A percentile compares a stretch with the other conserved stretches of the same genome.
Conservation (phyloP, 2,329 filamentous ascomycete species). For the Fusarium pseudonygamai region DNA sequence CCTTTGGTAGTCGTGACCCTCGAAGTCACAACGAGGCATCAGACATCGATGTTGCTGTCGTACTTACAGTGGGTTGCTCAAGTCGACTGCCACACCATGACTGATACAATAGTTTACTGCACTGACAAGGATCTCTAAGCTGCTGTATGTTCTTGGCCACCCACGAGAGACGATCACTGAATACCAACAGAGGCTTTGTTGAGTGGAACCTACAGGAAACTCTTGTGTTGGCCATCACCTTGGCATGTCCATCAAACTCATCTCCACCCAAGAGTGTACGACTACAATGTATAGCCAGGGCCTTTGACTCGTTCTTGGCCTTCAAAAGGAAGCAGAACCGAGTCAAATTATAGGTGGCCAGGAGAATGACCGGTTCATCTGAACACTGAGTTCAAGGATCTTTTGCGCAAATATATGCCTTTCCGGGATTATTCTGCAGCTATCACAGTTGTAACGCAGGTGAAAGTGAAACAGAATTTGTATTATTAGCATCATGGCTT, state of each 20-base stretch:
- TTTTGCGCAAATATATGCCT: not conserved
- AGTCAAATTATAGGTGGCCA: not conserved
- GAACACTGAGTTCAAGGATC: not conserved
- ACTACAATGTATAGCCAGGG: not conserved
- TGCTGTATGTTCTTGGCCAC: not conserved
- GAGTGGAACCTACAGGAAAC: not conserved
- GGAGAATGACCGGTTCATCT: not conserved
- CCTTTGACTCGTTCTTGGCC: not conserved
- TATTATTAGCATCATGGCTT: constrained; percentile 1
- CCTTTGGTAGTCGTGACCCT: not conserved
- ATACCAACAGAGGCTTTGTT: not conserved
- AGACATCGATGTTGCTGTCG: not conserved
- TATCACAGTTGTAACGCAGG: not conserved
- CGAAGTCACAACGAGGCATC: not conserved
- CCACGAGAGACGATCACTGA: not conserved
- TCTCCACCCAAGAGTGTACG: not conserved
- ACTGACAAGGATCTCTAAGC: not conserved
- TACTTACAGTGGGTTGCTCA: not conserved
- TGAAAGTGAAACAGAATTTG: not conserved
- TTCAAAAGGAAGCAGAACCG: not conserved
- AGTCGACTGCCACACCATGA: not conserved
- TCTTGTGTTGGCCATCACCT: not conserved
- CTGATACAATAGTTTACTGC: not conserved
- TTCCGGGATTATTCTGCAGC: not conserved
- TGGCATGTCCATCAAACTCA: not conserved